These are phyloP conservation scores for Pachysolen tannophilus DNA, from an alignment of 805 yeast genomes.

Conservation along the genomic window DNA sequence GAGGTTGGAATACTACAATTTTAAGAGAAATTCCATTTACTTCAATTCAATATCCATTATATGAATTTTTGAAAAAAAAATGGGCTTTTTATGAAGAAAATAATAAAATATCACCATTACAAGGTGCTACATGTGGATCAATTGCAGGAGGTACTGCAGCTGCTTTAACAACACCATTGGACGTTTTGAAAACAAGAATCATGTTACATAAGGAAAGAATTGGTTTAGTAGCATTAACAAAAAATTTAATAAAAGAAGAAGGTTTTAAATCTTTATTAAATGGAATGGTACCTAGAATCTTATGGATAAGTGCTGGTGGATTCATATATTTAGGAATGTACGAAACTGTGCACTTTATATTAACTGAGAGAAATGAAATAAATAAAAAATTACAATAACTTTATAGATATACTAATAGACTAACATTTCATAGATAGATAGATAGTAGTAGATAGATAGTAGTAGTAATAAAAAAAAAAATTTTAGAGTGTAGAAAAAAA, in stretches of 20 bases:
- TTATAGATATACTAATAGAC: no score
- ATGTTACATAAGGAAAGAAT: conserved; percentile 60
- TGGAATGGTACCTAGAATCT: conserved; percentile 92
- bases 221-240: conserved; percentile 38
- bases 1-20: conserved; percentile 92
- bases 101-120: conserved; percentile 46
- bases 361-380: conserved; percentile 8
- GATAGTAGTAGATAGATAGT: no score
- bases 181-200: conserved; percentile 72
- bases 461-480: no score
- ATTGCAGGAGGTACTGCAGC: conserved; percentile 81
- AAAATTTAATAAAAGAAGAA: conserved; percentile 55
- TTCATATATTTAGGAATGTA: conserved; percentile 94
- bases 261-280: conserved; percentile 65
- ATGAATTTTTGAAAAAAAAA: conserved; percentile 66
- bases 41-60: conserved; percentile 88
- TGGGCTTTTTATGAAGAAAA: conserved; percentile 39
- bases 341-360: conserved; percentile 52
- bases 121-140: conserved; percentile 81
- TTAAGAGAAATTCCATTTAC: conserved; percentile 97
- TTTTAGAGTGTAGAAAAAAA: no score
- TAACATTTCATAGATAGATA: no score
- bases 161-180: conserved; percentile 73
- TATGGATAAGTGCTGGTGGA: conserved; percentile 98
- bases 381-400: no score